Evolutionary conservation across 176 grass and related monocot genomes (phyloP), one percentile per base, ranked within the genome.

Genomic region (Oropetium thomaeum): DNA sequence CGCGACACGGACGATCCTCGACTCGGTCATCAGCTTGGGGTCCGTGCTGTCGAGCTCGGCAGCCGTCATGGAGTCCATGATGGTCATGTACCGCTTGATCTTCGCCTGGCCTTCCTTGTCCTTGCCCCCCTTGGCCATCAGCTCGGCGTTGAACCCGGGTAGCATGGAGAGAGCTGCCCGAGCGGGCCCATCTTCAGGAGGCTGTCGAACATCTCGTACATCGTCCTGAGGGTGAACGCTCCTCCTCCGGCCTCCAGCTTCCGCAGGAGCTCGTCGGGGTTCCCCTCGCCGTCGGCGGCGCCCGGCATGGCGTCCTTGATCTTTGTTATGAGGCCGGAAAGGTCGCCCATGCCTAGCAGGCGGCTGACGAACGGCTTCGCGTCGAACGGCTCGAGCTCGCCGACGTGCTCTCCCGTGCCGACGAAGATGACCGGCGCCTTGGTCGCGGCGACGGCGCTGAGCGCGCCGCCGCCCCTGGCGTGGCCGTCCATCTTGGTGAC

Each of bases 401-500:
- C 51, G n/a, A 53, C 10, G n/a, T 53, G 51, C n/a, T 53, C 51
- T 5, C 51, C 51, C 2, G 51, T 53, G 20, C 51, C n/a, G n/a
- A 53, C 23, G n/a, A 53, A 53, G 20, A 53, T 53, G 1, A 53
- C n/a, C 8, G 51, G 51, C 20, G n/a, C n/a, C 8, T 23, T 53
- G 20, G 51, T 53, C n/a, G 51, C 7, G 6, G 51, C 51, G 7
- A 53, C 51, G 7, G 51, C 51, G 51, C n/a, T 53, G n/a, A 53
- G 51, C n/a, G 90, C 78, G 29, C 88, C 94, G 75, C 94, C 94
- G 53, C 94, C 90, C 81, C 89, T 93, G 1, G 90, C 94, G 58
- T 97, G 88, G 37, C 94, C 94, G 66, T 97, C 94, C 94, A 97
- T 97, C 81, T 97, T 97, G 0, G 94, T 97, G 57, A 97, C 71